phyloP scores from a whole-genome alignment of 2,329 filamentous ascomycete genomes.

The Xylariaceae sp. region DNA sequence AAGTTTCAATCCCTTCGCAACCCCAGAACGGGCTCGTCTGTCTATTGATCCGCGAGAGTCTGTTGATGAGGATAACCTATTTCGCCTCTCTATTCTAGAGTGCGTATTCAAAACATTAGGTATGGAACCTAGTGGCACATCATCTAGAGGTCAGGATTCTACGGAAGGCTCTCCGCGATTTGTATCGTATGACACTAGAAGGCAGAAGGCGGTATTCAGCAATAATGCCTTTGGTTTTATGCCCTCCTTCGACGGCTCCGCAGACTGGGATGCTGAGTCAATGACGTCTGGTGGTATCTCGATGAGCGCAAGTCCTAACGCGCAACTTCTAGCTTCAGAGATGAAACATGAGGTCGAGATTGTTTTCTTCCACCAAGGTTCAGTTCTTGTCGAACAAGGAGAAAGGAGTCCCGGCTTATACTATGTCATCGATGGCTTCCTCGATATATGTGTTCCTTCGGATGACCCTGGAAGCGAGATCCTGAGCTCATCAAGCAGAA shows the following conservation, averaged over 20 bases:
- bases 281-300: constrained; percentile 74
- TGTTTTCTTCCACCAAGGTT: constrained; percentile 94
- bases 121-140: constrained; percentile 71
- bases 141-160: constrained; percentile 72
- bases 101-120: constrained; percentile 97
- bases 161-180: constrained; percentile 85
- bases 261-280: constrained; percentile 87
- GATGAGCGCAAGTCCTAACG: constrained; percentile 66
- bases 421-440: constrained; percentile 95
- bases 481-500: constrained; percentile 46
- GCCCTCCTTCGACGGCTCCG: constrained; percentile 78
- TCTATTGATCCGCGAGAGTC: constrained; percentile 77
- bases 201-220: constrained; percentile 79
- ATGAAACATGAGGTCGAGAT: constrained; percentile 94
- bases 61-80: constrained; percentile 85
- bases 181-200: constrained; percentile 80
- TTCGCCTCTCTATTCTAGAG: constrained; percentile 87
- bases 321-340: constrained; percentile 74
- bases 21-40: constrained; percentile 56
- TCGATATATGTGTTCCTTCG: constrained; percentile 87
- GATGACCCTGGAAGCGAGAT: constrained; percentile 60
- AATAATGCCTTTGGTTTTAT: constrained; percentile 91
- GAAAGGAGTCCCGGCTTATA: constrained; percentile 96
- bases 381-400: constrained; percentile 93
- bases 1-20: constrained; percentile 63